Evolutionary conservation across 1,284 basidiomycete genomes (phyloP).

Genomic region (Moniliophthora roreri): DNA sequence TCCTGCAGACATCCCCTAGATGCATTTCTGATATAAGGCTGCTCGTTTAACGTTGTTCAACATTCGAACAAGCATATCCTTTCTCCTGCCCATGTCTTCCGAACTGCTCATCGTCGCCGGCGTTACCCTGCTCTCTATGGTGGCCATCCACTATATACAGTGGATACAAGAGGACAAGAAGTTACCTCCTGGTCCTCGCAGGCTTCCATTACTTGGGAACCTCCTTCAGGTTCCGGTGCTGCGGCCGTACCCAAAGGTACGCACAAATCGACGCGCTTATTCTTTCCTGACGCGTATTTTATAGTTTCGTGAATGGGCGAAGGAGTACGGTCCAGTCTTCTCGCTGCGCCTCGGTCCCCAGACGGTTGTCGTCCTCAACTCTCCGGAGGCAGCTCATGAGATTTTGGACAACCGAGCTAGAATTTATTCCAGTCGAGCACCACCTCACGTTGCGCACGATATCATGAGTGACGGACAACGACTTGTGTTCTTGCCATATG

Average conservation of each 20-base stretch:
- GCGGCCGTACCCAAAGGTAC: not conserved
- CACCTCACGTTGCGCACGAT: constrained; percentile 2
- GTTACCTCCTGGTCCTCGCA: constrained; percentile 13
- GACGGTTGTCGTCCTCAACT: constrained; percentile 11
- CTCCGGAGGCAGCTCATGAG: constrained; percentile 9
- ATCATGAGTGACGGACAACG: constrained; percentile 2
- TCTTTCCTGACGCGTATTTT: not conserved
- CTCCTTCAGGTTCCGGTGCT: constrained; percentile 7
- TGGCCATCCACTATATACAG: not conserved
- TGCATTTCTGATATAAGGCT: no score
- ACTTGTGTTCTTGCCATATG: constrained; percentile 2
- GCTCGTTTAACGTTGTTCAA: no score
- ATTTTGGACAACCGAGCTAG: constrained; percentile 14
- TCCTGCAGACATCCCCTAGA: no score
- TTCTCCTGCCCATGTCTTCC: no score
- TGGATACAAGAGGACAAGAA: not conserved
- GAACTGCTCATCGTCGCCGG: not conserved
- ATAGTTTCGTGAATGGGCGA: constrained; percentile 1
- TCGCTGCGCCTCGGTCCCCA: constrained; percentile 10
- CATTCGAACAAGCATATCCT: no score
- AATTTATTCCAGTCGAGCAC: constrained; percentile 10
- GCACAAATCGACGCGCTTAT: not conserved
- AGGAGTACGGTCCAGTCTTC: constrained; percentile 8
- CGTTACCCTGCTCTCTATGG: not conserved
- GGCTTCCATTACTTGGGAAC: constrained; percentile 13